Evolutionary conservation across 2,329 filamentous ascomycete species (phyloP).

Genomic region (Fusarium caatingaense): DNA sequence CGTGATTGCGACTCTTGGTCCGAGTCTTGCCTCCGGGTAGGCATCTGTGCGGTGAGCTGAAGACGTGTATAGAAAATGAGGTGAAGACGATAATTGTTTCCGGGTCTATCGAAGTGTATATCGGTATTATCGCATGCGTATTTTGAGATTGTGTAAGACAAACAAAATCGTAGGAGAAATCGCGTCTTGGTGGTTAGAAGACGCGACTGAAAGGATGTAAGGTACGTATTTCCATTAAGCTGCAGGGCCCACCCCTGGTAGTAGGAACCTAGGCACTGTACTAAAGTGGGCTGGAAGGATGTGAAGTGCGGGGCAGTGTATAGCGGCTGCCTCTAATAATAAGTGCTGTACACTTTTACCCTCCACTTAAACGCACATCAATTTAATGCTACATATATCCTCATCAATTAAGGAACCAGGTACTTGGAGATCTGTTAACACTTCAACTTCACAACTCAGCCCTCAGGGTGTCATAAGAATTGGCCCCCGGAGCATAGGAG

Average conservation of each 20-base stretch:
- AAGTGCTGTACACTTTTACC: neutral
- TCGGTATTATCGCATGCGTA: neutral
- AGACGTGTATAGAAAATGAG: neutral
- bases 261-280: neutral
- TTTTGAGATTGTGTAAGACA: neutral
- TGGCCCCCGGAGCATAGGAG: too few relatives aligned
- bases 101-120: neutral
- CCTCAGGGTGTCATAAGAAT: too few relatives aligned
- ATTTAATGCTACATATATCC: neutral
- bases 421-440: neutral
- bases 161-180: conserved; percentile 8
- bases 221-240: conserved; percentile 6
- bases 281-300: neutral
- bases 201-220: conserved; percentile 16
- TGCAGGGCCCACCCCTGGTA: neutral
- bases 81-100: neutral
- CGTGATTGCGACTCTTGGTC: conserved; percentile 38
- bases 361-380: neutral
- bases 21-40: conserved; percentile 40
- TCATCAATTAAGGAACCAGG: neutral
- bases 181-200: conserved; percentile 18
- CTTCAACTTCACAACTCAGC: too few relatives aligned
- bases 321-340: neutral
- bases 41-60: conserved; percentile 38
- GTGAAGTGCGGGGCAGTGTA: neutral